Conservation (phyloP, 306 rosid genomes). For the Pueraria montana region DNA sequence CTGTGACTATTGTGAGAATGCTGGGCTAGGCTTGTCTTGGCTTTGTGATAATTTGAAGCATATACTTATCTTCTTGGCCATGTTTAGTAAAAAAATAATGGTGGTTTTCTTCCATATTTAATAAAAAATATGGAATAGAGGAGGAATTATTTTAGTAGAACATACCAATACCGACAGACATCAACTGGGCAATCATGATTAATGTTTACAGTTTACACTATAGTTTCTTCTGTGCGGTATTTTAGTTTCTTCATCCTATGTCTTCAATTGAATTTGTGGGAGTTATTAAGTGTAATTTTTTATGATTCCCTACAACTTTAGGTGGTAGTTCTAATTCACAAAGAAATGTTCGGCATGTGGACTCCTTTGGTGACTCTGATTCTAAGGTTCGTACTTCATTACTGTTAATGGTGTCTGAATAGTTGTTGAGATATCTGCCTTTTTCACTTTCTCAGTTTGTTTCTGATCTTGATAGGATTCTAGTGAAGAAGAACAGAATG, state of each 20-base stretch:
- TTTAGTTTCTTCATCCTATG: slow-evolving; percentile 24
- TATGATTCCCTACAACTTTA: slow-evolving; percentile 41
- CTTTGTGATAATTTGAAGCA: slow-evolving; percentile 18
- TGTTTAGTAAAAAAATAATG: neutral
- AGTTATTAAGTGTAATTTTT: neutral
- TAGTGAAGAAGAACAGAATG: slow-evolving; percentile 53
- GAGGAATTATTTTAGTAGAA: neutral
- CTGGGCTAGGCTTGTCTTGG: neutral
- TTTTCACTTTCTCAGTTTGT: slow-evolving; percentile 30
- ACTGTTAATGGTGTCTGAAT: slow-evolving; percentile 24
- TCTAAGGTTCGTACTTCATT: slow-evolving; percentile 58
- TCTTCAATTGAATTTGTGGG: neutral
- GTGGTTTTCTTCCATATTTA: neutral
- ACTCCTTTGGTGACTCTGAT: slow-evolving; percentile 76
- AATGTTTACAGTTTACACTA: neutral
- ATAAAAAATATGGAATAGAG: neutral
- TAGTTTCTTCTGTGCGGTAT: neutral
- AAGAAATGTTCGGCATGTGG: slow-evolving; percentile 69
- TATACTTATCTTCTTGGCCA: slow-evolving; percentile 13
- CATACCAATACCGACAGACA: neutral
- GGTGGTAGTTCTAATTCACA: slow-evolving; percentile 72
- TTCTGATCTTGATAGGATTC: slow-evolving; percentile 56
- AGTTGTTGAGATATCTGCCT: slow-evolving; percentile 12
- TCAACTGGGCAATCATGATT: neutral
- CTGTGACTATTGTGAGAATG: slow-evolving; percentile 3